Base-by-base conservation (phyloP, 2,329 filamentous ascomycete genomes). In the Fusarium vanettenii region DNA sequence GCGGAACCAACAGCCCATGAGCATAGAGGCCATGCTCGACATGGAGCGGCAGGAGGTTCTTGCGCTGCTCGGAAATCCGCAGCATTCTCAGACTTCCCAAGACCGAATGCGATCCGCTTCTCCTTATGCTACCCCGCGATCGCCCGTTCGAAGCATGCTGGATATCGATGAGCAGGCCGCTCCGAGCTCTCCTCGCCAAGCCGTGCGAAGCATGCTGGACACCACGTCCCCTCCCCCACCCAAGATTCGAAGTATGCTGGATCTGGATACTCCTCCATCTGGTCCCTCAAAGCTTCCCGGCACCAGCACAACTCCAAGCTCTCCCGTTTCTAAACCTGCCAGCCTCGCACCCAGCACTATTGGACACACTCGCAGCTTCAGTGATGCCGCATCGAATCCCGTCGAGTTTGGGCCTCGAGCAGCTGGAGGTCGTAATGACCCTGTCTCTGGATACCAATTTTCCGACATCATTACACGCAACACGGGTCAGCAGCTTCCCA, bases 31-130 rank as follows among this genome's bases (percentile, higher is more conserved):
- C 59, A 90, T 92, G 75, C 87, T 95, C 73, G 93, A 95, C 80
- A 92, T 95, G 85, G 94, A 96, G 86, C 89, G 93, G 71, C 87
- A 88, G 72, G 93, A 94, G 83, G 91, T 95, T 43, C 86, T 95
- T 75, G 91, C 91, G 57, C 85, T 94, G 71, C 86, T 95, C 48
- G 91, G 93, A 81, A 88, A 87, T 52, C 85, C 84, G 81, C 13
- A 80, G 81, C 60, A 64, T 22, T 64, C 64, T 37, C 61, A 79
- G 41, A 57, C 70, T 25, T 64, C 84, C 16, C 76, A 83, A 9
- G 78, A 80, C 6, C 82, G 85, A 25, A 80, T 79, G 77, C 85
- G 88, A 75, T 87, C 88, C 48, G 84, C 86, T 22, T 89, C 92
- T 72, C 87, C 90, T 70, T 87, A 88, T 82, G 81, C 84, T 31